phyloP scores from a whole-genome alignment of 805 yeast genomes.

The Sugiyamaella smithiae region DNA sequence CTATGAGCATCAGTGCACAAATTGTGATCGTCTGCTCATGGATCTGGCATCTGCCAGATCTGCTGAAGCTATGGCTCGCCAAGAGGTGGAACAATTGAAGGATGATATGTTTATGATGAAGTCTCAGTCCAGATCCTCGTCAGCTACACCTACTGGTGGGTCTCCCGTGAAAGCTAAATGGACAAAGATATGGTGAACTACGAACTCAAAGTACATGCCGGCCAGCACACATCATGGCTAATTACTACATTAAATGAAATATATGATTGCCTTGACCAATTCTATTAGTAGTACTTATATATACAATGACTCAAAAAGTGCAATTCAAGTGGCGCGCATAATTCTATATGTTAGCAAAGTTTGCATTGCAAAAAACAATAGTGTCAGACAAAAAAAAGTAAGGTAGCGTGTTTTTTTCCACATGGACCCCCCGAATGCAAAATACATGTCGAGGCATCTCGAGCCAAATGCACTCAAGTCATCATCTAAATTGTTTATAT shows the following conservation, averaged over 20 bases:
- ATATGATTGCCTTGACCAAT: neutral
- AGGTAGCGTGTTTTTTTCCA: conserved; percentile 99
- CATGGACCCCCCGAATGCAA: conserved; percentile 63
- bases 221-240: neutral
- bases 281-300: too few relatives aligned
- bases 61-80: conserved; percentile 31
- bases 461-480: conserved; percentile 99
- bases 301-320: too few relatives aligned
- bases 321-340: too few relatives aligned
- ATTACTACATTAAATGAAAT: neutral
- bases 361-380: too few relatives aligned
- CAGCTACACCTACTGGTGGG: neutral
- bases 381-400: conserved; percentile 38
- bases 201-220: too few relatives aligned
- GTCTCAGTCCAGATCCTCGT: neutral
- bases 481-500: conserved; percentile 53
- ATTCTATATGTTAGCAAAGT: too few relatives aligned
- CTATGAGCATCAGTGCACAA: conserved; percentile 17
- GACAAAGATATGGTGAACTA: neutral
- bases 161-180: neutral
- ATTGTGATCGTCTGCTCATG: conserved; percentile 29
- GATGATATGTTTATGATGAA: conserved; percentile 6
- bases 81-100: conserved; percentile 25
- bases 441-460: conserved; percentile 52
- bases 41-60: conserved; percentile 32